phyloP scores from a whole-genome alignment of 192 early-diverging fungal genomes.

The Coemansia sp. region DNA sequence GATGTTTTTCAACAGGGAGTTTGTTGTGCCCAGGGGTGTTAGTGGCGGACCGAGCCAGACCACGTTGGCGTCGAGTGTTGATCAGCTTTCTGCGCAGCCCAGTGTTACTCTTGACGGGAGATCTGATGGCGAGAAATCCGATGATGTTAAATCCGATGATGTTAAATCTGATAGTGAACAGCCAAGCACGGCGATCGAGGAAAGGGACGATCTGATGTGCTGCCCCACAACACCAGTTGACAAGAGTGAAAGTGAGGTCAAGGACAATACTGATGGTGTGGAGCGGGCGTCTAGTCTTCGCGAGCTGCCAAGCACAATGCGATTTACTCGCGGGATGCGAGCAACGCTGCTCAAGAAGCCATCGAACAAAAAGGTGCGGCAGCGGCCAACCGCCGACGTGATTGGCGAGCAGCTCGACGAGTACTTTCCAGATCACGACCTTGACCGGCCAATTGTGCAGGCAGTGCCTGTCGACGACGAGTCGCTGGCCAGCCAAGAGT shows the following conservation, averaged over 20 bases:
- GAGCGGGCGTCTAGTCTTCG: constrained; percentile 2
- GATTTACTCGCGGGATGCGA: constrained; percentile 48
- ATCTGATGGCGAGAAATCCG: neutral
- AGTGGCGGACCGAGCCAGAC: constrained; percentile 7
- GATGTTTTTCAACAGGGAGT: constrained; percentile 54
- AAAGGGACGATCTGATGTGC: constrained; percentile 19
- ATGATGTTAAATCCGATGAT: neutral
- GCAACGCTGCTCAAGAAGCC: constrained; percentile 41
- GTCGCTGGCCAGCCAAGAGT: constrained; percentile 26
- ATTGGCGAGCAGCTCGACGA: constrained; percentile 66
- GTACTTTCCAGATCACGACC: constrained; percentile 73
- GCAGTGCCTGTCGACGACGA: constrained; percentile 31
- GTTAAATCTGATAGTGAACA: neutral
- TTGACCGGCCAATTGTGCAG: constrained; percentile 70
- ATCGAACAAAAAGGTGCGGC: constrained; percentile 16
- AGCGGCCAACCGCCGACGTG: constrained; percentile 64
- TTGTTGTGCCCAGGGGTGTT: constrained; percentile 27
- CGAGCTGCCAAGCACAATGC: constrained; percentile 35
- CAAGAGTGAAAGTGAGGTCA: neutral
- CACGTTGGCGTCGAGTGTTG: constrained; percentile 3
- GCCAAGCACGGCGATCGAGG: neutral
- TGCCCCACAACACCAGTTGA: constrained; percentile 7
- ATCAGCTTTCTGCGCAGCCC: neutral
- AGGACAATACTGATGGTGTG: constrained; percentile 1
- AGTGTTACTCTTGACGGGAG: neutral